Evolutionary conservation across 768 basidiomycete species (phyloP), one percentile per base, ranked within the genome.

Genomic region (Leccinum rimulosum): DNA sequence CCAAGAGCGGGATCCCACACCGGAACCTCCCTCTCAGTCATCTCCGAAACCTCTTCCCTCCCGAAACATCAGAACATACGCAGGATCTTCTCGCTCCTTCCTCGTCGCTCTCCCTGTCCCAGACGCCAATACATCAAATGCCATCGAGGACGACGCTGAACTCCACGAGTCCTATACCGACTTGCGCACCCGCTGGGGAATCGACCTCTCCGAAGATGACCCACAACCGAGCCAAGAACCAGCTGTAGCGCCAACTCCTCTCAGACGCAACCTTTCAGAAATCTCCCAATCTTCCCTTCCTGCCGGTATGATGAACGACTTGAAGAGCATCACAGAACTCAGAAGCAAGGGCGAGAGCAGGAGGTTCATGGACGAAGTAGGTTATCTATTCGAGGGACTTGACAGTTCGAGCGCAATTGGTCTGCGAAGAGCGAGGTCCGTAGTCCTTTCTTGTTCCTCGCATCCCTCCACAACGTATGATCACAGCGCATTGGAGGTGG

Each of bases 361-460:
- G 61, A 77, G 89, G 15, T 93, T 93, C 67, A 71, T 92, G 47
- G 92, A 94, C 60, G 91, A 93, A 66, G 82, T 92, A 3, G 92
- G 92, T 0, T 94, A 93, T 73, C 73, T 93, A 5, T 88, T 93
- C 61, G 92, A 94, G 70, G 90, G 92, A 1, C 80, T 93, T 73
- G 83, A 84, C 28, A 64, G 71, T 10, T 76, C 76, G 15, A 80
- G 79, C 15, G 77, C 80, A 10, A 65, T 85, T 50, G 79, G 81
- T 2, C 77, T 93, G 27, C 79, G 85, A 52, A 80, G 89, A 62
- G 82, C 87, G 11, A 93, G 89, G 91, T 89, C 58, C 30, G 74
- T 54, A 25, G 2, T 12, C 43, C 30, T 35, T 15, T 25, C 8
- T 25, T 31, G 19, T 30, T 25, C 17, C 40, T 6, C 0, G 9